Evolutionary conservation across 2,329 filamentous ascomycete species (phyloP).

Genomic region (Cladosporium sp.): DNA sequence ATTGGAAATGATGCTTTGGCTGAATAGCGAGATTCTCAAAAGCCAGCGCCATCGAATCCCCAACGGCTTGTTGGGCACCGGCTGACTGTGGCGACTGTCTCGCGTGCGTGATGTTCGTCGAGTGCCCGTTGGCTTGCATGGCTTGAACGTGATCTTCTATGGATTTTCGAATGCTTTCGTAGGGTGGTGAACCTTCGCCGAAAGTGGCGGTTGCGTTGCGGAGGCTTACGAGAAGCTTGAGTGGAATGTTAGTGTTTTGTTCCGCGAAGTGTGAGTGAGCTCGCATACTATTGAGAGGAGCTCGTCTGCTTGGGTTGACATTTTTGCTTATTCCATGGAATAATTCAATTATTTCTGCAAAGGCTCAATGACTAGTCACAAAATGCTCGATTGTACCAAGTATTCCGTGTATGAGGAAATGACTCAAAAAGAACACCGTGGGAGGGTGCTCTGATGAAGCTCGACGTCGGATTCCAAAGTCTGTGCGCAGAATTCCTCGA

Average conservation of each 20-base stretch:
- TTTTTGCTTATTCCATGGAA: not conserved
- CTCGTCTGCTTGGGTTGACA: conserved; percentile 23
- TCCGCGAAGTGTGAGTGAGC: not conserved
- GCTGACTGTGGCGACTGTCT: not conserved
- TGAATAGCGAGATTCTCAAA: not conserved
- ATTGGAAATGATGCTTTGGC: not conserved
- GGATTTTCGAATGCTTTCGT: conserved; percentile 24
- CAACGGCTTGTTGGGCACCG: not conserved
- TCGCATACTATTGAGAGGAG: conserved; percentile 20
- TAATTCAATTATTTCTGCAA: too few relatives aligned
- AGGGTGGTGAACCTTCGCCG: conserved; percentile 28
- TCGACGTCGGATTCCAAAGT: not conserved
- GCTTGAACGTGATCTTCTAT: conserved; percentile 28
- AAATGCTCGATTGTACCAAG: too few relatives aligned
- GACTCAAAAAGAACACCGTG: not conserved
- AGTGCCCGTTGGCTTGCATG: conserved; percentile 19
- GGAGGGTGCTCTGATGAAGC: not conserved
- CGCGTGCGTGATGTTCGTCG: conserved; percentile 5
- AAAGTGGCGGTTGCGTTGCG: conserved; percentile 31
- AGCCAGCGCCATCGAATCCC: not conserved
- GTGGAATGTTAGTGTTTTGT: not conserved
- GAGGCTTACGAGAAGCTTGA: conserved; percentile 31
- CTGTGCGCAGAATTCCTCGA: not conserved
- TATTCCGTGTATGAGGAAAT: too few relatives aligned
- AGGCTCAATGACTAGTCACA: too few relatives aligned